Evolutionary conservation across 2,329 filamentous ascomycete species (phyloP).

Genomic region (Plenodomus lindquistii): DNA sequence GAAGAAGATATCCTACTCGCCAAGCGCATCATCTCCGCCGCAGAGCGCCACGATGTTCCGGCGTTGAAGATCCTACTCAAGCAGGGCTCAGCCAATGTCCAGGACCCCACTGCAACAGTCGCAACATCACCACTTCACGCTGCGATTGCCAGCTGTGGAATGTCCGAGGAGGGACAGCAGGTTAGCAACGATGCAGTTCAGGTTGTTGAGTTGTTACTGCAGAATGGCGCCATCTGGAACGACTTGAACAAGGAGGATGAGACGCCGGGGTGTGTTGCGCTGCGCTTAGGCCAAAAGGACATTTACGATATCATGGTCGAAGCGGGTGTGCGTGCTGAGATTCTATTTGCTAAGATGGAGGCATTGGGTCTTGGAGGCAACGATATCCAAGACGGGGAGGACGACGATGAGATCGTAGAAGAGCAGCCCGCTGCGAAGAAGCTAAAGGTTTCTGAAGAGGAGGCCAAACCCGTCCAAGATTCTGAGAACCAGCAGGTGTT

Average conservation of each 20-base stretch:
- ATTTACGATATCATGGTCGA: conserved; percentile 45
- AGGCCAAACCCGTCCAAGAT: conserved; percentile 30
- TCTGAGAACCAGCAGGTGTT: conserved; percentile 28
- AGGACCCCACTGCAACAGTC: conserved; percentile 39
- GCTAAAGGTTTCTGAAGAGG: conserved; percentile 36
- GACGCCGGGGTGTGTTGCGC: conserved; percentile 44
- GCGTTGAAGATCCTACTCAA: conserved; percentile 41
- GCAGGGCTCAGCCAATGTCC: conserved; percentile 43
- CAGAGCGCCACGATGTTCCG: conserved; percentile 40
- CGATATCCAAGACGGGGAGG: conserved; percentile 23
- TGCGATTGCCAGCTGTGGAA: conserved; percentile 38
- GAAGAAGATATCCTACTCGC: conserved; percentile 43
- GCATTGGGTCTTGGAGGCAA: conserved; percentile 34
- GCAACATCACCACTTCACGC: conserved; percentile 43
- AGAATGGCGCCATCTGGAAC: conserved; percentile 47
- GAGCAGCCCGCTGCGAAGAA: conserved; percentile 40
- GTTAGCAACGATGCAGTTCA: conserved; percentile 31
- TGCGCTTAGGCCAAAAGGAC: conserved; percentile 37
- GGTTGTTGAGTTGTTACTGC: conserved; percentile 37
- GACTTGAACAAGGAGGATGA: conserved; percentile 44
- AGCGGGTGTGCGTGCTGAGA: conserved; percentile 41
- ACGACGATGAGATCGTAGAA: conserved; percentile 19
- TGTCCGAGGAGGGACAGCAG: conserved; percentile 34
- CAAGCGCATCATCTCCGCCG: conserved; percentile 43
- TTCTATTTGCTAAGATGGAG: conserved; percentile 41